Evolutionary conservation across 2,329 filamentous ascomycete genomes (phyloP), one percentile per base, ranked within the genome.

Genomic region (Parastagonospora nodorum): DNA sequence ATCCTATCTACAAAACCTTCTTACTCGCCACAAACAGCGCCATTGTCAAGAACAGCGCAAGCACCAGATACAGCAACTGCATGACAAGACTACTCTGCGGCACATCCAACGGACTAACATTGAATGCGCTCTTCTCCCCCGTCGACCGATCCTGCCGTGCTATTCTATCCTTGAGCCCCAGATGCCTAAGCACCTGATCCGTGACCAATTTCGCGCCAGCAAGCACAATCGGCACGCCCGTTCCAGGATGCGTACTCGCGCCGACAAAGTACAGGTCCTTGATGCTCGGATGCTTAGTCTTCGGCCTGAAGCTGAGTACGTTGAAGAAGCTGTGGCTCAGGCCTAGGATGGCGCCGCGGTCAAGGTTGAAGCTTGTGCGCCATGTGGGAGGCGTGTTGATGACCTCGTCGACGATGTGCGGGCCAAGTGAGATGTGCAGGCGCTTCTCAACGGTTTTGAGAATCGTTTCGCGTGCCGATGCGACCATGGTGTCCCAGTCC

Each of bases 301-400:
- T 76, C 0, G 87, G 87, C 1, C 87, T 77, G 76, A 89, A 89
- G 30, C 80, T 80, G 0, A 89, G 78, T 11, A 89, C 86, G 64
- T 89, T 89, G 77, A 89, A 88, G 76, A 92, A 90, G 28, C 81
- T 83, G 73, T 91, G 88, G 14, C 82, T 84, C 1, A 91, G 76
- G 0, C 88, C 88, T 0, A 91, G 79, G 48, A 91, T 92, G 1
- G 87, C 86, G 11, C 88, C 88, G 66, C 85, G 84, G 73, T 90
- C 86, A 28, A 91, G 82, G 67, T 91, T 91, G 78, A 90, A 91
- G 42, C 78, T 81, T 12, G 77, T 66, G 60, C 85, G 80, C 88
- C 88, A 91, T 3, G 79, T 82, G 4, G 71, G 66, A 0, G 88
- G 88, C 7, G 85, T 86, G 73, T 90, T 89, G 62, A 88, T 74